Evolutionary conservation across 2,329 filamentous ascomycete genomes (phyloP).

Genomic region (Pseudocercospora ulei): DNA sequence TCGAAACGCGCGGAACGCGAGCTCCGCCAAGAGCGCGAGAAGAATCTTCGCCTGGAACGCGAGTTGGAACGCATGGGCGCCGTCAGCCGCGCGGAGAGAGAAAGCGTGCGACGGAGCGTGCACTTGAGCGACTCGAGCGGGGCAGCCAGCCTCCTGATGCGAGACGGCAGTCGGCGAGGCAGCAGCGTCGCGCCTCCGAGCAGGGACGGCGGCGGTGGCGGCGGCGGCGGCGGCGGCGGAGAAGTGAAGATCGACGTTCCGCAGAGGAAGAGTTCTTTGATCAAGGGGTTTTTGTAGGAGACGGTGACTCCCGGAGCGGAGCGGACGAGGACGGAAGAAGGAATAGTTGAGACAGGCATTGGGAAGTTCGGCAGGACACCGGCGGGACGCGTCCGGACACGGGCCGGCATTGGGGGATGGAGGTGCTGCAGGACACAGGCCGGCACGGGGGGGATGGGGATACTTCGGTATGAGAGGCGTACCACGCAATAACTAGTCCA

Average conservation of each 20-base stretch:
- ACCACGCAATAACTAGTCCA: too few relatives aligned
- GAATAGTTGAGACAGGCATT: too few relatives aligned
- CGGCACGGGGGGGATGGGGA: too few relatives aligned
- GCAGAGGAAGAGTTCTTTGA: constrained; percentile 38
- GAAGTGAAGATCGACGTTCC: constrained; percentile 35
- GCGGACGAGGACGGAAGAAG: too few relatives aligned
- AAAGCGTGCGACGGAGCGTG: constrained; percentile 30
- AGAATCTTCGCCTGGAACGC: constrained; percentile 67
- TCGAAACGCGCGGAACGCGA: constrained; percentile 82
- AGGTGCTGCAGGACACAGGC: too few relatives aligned
- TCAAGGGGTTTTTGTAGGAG: constrained; percentile 45
- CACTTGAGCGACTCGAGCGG: too few relatives aligned
- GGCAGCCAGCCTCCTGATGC: too few relatives aligned
- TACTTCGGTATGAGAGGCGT: too few relatives aligned
- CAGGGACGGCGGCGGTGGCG: constrained; percentile 14
- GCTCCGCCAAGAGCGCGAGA: constrained; percentile 78
- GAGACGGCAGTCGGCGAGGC: constrained; percentile 35
- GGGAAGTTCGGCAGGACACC: too few relatives aligned
- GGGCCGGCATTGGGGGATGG: too few relatives aligned
- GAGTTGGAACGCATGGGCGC: constrained; percentile 58
- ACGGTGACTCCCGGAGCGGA: too few relatives aligned
- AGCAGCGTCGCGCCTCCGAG: constrained; percentile 37
- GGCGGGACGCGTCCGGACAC: too few relatives aligned
- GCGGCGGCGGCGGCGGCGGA: constrained; percentile 24
- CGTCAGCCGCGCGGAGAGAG: constrained; percentile 63